Base-by-base conservation (phyloP, 2,329 filamentous ascomycete species). In the Colletotrichum tabaci region DNA sequence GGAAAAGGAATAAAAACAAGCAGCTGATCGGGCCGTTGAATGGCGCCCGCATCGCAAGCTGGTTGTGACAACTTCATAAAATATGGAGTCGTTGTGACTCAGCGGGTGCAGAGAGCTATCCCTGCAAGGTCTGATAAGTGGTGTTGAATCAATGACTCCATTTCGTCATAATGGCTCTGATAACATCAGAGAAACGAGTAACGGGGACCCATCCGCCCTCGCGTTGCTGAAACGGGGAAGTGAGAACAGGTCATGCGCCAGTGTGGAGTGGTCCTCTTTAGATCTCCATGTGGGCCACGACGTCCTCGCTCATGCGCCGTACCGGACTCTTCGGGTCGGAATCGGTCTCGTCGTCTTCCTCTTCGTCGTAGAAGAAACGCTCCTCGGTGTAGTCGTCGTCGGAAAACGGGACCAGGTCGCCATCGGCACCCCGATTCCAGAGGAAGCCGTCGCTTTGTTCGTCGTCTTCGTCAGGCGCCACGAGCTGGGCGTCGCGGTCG, bases 211-310 rank as follows among this genome's bases (percentile, higher is more conserved):
- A 44, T 47, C 44, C 23, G 42, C 61, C 58, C 44, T 61, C 67
- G 26, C 56, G 53, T 44, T 57, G 52, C 63, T 71, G 57, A 67
- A 73, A 73, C 61, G 67, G 67, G 44, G 62, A 55, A 63, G 53
- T 38, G 56, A 62, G 50, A 47, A 67, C 23, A 60, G 53, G 62
- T 61, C 62, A 63, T 60, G 72, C 49, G 64, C 53, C 57, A 64
- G 65, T 63, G 69, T 61, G 66, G 69, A 64, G 68, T 72, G 53
- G 60, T 49, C 63, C 66, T 61, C 60, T 74, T 80, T 86, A 90
- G 75, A 92, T 87, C 77, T 92, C 90, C 89, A 92, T 91, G 23
- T 85, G 84, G 4, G 86, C 85, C 40, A 88, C 89, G 57, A 92
- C 85, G 73, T 92, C 90, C 79, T 92, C 90, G 74, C 89, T 91